Evolutionary conservation across 2,329 filamentous ascomycete genomes (phyloP).

Genomic region (Pseudopyrenochaeta lycopersici): DNA sequence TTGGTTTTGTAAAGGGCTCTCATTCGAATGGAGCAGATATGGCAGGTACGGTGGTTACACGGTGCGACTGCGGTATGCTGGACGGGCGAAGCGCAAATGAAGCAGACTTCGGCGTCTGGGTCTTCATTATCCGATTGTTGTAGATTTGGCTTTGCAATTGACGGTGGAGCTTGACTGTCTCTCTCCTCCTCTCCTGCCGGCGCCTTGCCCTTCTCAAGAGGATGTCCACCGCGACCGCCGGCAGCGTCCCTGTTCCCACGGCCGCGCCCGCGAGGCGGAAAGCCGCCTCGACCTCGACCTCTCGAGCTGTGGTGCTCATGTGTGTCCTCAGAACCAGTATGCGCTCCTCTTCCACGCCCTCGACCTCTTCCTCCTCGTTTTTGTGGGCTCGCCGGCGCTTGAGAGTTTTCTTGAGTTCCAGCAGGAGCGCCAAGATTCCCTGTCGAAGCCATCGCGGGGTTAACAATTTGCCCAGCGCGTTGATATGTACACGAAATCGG

Average conservation of each 20-base stretch:
- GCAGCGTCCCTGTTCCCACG: conserved; percentile 46
- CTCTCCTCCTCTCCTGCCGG: conserved; percentile 19
- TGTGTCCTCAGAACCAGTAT: conserved; percentile 26
- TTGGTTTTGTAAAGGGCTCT: conserved; percentile 95
- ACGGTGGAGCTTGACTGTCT: conserved; percentile 5
- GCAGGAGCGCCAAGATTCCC: conserved; percentile 20
- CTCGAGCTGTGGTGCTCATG: conserved; percentile 28
- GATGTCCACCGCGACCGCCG: conserved; percentile 32
- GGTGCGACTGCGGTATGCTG: conserved; percentile 88
- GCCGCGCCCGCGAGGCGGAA: conserved; percentile 40
- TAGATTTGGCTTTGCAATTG: conserved; percentile 6
- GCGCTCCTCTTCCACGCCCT: conserved; percentile 39
- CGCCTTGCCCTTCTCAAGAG: conserved; percentile 41
- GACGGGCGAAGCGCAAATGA: conserved; percentile 94
- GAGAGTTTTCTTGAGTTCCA: conserved; percentile 31
- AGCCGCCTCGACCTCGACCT: conserved; percentile 48
- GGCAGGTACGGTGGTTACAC: conserved; percentile 96
- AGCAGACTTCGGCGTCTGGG: conserved; percentile 79
- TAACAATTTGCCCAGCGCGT: conserved; percentile 6
- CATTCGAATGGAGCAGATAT: conserved; percentile 92
- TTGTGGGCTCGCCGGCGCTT: conserved; percentile 35
- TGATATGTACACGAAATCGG: conserved; percentile 3
- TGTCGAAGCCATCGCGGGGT: conserved; percentile 47
- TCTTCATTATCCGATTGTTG: conserved; percentile 31
- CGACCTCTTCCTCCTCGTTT: conserved; percentile 41